Evolutionary conservation across 495 filamentous ascomycete species (phyloP).

Genomic region (Penicillium lagena): DNA sequence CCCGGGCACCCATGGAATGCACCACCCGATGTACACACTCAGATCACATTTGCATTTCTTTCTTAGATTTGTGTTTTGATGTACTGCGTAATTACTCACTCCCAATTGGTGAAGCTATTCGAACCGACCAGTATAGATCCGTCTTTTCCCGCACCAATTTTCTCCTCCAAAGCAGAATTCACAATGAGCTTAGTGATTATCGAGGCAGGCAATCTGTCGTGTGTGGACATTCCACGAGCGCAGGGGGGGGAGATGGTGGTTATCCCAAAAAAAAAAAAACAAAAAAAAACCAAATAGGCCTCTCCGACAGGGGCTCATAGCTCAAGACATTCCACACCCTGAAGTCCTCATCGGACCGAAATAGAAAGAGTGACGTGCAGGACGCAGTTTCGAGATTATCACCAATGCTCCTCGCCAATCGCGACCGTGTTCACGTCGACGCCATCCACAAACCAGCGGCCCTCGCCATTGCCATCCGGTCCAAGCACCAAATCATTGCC

Average conservation of each 20-base stretch:
- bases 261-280: background rate
- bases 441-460: constrained; percentile 57
- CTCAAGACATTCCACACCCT: constrained; percentile 15
- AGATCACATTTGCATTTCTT: too few relatives aligned
- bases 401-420: constrained; percentile 76
- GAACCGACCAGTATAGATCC: too few relatives aligned
- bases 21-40: too few relatives aligned
- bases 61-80: too few relatives aligned
- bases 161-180: background rate
- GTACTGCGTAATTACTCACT: too few relatives aligned
- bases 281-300: background rate
- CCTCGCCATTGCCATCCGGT: constrained; percentile 35
- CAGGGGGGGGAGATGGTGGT: background rate
- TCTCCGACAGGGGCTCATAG: constrained; percentile 9
- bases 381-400: constrained; percentile 1
- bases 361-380: background rate
- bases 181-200: background rate
- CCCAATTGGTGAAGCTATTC: too few relatives aligned
- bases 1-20: too few relatives aligned
- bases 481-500: constrained; percentile 76
- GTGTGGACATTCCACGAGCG: background rate
- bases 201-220: background rate
- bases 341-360: constrained; percentile 6
- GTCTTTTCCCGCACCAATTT: too few relatives aligned
- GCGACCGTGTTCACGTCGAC: constrained; percentile 66